phyloP scores from a whole-genome alignment of 75 land plant species.

The Cryptomeria japonica region DNA sequence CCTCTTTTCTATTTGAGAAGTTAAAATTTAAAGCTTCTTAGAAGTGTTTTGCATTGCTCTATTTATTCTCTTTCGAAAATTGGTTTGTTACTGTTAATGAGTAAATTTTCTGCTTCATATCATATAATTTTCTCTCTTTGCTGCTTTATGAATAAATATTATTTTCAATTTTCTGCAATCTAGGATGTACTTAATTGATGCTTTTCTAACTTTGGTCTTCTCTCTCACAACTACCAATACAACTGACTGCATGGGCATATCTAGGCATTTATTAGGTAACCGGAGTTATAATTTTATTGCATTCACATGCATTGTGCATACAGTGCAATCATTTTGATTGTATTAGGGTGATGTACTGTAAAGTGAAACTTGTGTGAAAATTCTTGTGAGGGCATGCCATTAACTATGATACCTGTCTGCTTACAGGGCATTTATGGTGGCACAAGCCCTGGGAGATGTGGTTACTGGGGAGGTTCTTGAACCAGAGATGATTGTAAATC shows the following conservation, averaged over 20 bases:
- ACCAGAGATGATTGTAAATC: constrained; percentile 76
- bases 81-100: constrained; percentile 1
- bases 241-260: constrained; percentile 3
- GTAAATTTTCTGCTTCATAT: background rate
- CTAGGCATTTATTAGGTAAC: background rate
- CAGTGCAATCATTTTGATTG: background rate
- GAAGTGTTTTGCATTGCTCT: background rate
- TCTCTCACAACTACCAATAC: background rate
- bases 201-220: background rate
- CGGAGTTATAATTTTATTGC: background rate
- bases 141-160: background rate
- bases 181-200: background rate
- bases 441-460: constrained; percentile 83
- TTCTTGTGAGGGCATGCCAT: background rate
- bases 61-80: background rate
- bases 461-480: constrained; percentile 73
- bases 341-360: background rate
- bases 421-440: constrained; percentile 82
- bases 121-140: background rate
- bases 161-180: background rate
- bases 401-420: background rate
- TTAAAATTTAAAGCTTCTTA: background rate
- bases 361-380: background rate
- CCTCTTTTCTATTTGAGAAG: background rate
- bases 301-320: constrained; percentile 5